Base-by-base conservation (phyloP, 768 basidiomycete species). In the Lactifluus echinatus region DNA sequence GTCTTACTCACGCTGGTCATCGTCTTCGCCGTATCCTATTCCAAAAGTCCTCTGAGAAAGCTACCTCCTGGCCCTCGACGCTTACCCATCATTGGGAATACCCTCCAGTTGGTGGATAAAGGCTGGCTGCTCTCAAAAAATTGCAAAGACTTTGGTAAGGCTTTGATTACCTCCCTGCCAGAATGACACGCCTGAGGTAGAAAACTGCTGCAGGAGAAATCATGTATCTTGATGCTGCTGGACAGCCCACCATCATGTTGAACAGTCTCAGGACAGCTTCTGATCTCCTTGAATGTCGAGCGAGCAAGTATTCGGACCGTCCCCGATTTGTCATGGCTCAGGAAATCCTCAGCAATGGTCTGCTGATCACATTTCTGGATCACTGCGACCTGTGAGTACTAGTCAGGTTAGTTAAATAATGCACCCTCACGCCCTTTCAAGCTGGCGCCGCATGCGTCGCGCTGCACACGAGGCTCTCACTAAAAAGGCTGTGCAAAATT, bases 371-470 rank as follows among this genome's bases (percentile, higher is more conserved):
- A 15, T 42, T 61, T 19, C 46, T 53, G 53, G 23, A 23, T 2
- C 21, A 51, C 28, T 37, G 12, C 1, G 33, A 33, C 5, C 47
- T 19, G 54, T 58, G 19, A 33, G 56, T 49, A n/a, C 15, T 21
- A 23, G 12, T 5, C 21, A 42, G 39, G n/a, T 19, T 7, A 19
- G 1, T 17, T 40, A 23, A 11, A 21, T 23, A 2, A 2, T n/a
- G 2, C 2, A 21, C 24, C 0, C 11, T 28, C 7, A 28, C 21
- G n/a, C 3, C 15, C 8, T 5, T 34, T 39, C 24, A 51, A 73
- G 71, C 24, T 73, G 69, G 68, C 64, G 69, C n/a, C 60, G 68
- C 7, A 66, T 71, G 65, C 66, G 69, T 29, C 65, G 69, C 10
- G 67, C 69, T 2, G 64, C 66, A 2, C 69, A 72, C 45, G 70